Evolutionary conservation across 2,329 filamentous ascomycete genomes (phyloP), one percentile per base, ranked within the genome.

Genomic region (Teratosphaeria nubilosa): DNA sequence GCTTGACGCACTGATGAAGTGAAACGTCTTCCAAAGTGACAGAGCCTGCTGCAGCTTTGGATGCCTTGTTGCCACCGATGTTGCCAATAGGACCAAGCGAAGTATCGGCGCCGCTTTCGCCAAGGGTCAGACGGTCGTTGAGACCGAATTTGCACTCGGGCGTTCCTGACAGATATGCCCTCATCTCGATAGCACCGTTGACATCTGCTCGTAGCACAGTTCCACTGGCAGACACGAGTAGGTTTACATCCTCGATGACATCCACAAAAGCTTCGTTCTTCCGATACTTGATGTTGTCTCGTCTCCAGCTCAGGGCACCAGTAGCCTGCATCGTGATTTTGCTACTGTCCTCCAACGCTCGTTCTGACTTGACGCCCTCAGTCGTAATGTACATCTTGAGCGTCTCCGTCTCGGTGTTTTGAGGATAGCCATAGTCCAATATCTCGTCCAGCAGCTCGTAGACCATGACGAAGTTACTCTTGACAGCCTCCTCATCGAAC

Each of bases 371-470:
- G 76, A 99, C 92, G 59, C 94, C 94, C 77, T 99, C 94, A 37
- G 94, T 99, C 51, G 95, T 99, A 70, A 99, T 99, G 80, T 99
- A 99, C 92, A 97, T 97, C 77, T 99, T 99, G 68, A 99, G 80
- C 16, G 94, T 97, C 74, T 99, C 94, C 56, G 92, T 96, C 77
- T 99, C 94, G 62, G 94, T 99, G 74, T 97, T 97, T 74, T 99
- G 94, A 34, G 94, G 94, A 73, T 99, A 99, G 62, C 94, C 94
- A 75, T 99, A 99, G 76, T 99, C 94, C 72, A 99, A 85, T 70
- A 99, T 96, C 77, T 99, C 94, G 74, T 99, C 94, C 58, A 99
- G 78, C 58, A 99, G 82, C 80, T 99, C 94, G 75, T 99, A 99
- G 45, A 99, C 91, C 65, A 99, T 80, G 64, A 99, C 94, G 77